Evolutionary conservation across 1,284 basidiomycete genomes (phyloP).

Genomic region (Entoloma clypeatum): DNA sequence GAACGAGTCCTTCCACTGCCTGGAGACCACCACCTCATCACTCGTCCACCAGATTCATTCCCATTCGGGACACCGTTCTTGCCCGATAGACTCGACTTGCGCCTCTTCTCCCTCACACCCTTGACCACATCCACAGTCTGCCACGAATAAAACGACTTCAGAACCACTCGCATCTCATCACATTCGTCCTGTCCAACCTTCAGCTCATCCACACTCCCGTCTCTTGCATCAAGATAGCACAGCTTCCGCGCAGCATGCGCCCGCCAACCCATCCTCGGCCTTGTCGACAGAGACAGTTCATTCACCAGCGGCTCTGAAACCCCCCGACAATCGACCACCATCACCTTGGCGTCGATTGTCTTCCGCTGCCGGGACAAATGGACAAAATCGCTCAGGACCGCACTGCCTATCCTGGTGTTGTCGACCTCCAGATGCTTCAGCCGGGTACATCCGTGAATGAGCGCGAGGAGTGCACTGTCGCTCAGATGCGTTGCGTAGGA

Average conservation of each 20-base stretch:
- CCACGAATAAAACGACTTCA: conserved; percentile 88
- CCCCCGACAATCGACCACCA: conserved; percentile 73
- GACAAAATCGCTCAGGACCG: conserved; percentile 68
- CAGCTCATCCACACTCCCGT: conserved; percentile 51
- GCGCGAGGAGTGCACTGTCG: conserved; percentile 57
- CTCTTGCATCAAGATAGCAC: conserved; percentile 62
- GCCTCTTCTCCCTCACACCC: conserved; percentile 57
- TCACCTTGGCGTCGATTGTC: conserved; percentile 50
- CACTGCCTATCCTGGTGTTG: conserved; percentile 67
- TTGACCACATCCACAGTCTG: conserved; percentile 74
- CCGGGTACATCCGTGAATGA: conserved; percentile 62
- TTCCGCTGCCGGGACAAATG: conserved; percentile 46
- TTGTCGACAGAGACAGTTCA: conserved; percentile 51
- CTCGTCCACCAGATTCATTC: conserved; percentile 17
- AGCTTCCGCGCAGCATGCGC: conserved; percentile 65
- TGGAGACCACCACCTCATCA: conserved; percentile 41
- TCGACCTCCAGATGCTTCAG: conserved; percentile 73
- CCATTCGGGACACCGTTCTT: conserved; percentile 29
- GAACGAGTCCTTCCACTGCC: conserved; percentile 31
- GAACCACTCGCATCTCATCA: conserved; percentile 62
- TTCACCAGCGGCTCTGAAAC: conserved; percentile 61
- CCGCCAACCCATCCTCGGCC: conserved; percentile 70
- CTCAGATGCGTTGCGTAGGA: conserved; percentile 65
- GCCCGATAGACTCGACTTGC: conserved; percentile 42
- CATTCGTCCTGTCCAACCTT: conserved; percentile 73